Evolutionary conservation across 2,329 filamentous ascomycete genomes (phyloP), one percentile per base, ranked within the genome.

Genomic region (Xylariaceae sp.): DNA sequence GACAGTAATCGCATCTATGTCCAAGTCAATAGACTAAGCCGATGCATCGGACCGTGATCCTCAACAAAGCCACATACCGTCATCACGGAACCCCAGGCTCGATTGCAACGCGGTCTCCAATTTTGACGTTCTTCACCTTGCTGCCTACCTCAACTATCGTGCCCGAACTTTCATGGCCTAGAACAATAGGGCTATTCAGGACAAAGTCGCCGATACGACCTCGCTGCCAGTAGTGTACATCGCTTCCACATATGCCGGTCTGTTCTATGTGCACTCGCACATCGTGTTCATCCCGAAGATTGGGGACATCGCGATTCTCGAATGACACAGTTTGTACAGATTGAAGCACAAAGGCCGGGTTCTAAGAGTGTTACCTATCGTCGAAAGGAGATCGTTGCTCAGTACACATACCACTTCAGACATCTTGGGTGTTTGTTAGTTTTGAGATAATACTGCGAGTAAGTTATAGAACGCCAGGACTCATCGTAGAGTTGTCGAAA

Each of bases 101-200:
- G 76, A 89, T 83, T 20, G 86, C 85, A 20, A 89, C 86, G 18
- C 79, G 77, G 68, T 89, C 87, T 52, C 87, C 87, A 20, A 82
- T 77, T 62, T 81, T 80, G 51, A 89, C 73, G 3, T 72, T 76
- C 40, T 75, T 82, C 37, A 89, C 86, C 20, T 74, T 75, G 37
- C 78, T 73, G 45, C 86, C 87, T 29, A 88, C 77, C 16, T 79
- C 72, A 57, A 77, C 73, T 57, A 89, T 76, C 23, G 86, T 77
- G 42, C 86, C 87, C 9, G 85, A 81, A 26, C 85, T 86, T 71
- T 89, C 86, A 68, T 90, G 87, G 56, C 87, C 87, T 58, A 79
- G 69, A 40, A 73, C 75, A 45, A 81, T 20, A 9, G 23, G 23
- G 42, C 68, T 73, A 1, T 70, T 65, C 3, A 81, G 62, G 20